Conservation (phyloP, 306 rosid species). For the Dicorynia guianensis region DNA sequence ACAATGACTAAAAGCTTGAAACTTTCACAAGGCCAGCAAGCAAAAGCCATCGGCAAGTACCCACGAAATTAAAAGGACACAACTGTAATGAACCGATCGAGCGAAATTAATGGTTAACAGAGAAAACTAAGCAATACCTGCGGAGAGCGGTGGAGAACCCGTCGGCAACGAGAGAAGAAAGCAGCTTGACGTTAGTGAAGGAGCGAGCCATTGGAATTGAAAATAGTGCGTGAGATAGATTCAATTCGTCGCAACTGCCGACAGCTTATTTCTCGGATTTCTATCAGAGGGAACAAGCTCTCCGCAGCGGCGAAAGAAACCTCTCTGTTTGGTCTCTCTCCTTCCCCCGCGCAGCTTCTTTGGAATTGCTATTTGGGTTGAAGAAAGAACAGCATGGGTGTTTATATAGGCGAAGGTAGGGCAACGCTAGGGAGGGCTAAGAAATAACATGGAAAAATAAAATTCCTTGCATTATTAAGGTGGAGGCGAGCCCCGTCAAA, state of each 20-base stretch:
- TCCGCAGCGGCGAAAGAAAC: conserved; percentile 44
- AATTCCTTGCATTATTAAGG: background rate
- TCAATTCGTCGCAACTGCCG: conserved; percentile 39
- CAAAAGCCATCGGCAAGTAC: no score
- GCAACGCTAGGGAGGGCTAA: background rate
- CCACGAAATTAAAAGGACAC: no score
- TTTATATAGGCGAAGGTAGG: conserved; percentile 34
- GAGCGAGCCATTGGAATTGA: conserved; percentile 72
- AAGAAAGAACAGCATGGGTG: background rate
- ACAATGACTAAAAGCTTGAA: no score
- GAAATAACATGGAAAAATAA: background rate
- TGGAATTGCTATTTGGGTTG: conserved; percentile 10
- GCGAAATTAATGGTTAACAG: no score
- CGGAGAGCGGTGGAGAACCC: conserved; percentile 56
- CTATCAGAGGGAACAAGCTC: conserved; percentile 17
- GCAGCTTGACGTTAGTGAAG: conserved; percentile 67
- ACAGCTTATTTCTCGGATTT: conserved; percentile 30
- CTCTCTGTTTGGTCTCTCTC: conserved; percentile 11
- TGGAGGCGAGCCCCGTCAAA: conserved; percentile 27
- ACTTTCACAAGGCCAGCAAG: no score
- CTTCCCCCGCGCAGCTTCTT: background rate
- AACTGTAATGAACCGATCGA: no score
- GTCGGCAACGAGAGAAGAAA: conserved; percentile 58
- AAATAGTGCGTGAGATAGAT: background rate
- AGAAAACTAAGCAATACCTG: conserved; percentile 47